These are phyloP conservation scores for Glomus cerebriforme DNA, from an alignment of 192 early-diverging fungal species.

Conservation along the genomic window DNA sequence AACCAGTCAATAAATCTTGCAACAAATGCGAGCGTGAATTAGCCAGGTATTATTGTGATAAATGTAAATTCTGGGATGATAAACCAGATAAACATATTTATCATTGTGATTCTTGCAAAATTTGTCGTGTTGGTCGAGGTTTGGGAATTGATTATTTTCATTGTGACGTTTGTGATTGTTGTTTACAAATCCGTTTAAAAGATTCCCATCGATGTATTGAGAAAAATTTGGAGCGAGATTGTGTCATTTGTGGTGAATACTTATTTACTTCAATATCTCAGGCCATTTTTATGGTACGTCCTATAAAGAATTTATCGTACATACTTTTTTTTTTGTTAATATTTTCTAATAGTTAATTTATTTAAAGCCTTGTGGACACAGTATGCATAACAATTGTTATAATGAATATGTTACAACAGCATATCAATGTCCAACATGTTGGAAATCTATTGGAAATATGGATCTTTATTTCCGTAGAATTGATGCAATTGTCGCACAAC, in stretches of 20 bases:
- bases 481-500: conserved; percentile 74
- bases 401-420: conserved; percentile 83
- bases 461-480: conserved; percentile 77
- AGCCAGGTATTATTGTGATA: conserved; percentile 83
- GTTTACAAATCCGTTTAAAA: conserved; percentile 76
- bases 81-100: conserved; percentile 82
- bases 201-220: conserved; percentile 89
- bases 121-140: conserved; percentile 79
- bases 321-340: not conserved
- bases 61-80: conserved; percentile 92
- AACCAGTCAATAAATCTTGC: conserved; percentile 78
- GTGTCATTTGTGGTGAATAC: conserved; percentile 95
- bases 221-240: conserved; percentile 86
- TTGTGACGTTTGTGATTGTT: conserved; percentile 89
- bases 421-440: conserved; percentile 95
- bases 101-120: conserved; percentile 92
- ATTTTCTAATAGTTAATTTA: conserved; percentile 13
- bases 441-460: conserved; percentile 89
- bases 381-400: conserved; percentile 88
- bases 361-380: conserved; percentile 82
- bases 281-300: conserved; percentile 82
- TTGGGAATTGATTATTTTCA: conserved; percentile 87
- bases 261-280: conserved; percentile 85
- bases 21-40: conserved; percentile 64
- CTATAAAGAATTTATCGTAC: not conserved